Conservation (phyloP, 2,329 filamentous ascomycete genomes). For the Chaetothyriales sp. region DNA sequence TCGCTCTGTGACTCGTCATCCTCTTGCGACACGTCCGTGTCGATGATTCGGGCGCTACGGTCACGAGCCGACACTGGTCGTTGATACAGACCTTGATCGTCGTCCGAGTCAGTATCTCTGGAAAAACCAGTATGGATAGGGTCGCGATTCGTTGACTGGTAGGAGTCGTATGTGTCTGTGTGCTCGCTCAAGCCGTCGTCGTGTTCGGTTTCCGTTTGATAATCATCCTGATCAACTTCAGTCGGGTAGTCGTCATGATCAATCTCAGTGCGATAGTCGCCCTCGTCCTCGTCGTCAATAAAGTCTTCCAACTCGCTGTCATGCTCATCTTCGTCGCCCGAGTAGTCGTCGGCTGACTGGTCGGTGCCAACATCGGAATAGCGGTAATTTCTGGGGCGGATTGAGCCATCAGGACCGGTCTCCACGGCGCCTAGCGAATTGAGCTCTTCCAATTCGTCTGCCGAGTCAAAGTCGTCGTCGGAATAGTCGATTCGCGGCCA, state of each 20-base stretch:
- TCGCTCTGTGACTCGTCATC: slow-evolving; percentile 1
- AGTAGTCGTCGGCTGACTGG: slow-evolving; percentile 6
- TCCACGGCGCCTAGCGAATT: not conserved
- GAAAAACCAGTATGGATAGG: not conserved
- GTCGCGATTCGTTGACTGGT: not conserved
- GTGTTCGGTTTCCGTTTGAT: not conserved
- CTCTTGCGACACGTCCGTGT: not conserved
- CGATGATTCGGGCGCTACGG: not conserved
- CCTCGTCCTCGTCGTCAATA: slow-evolving; percentile 10
- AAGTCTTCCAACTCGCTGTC: slow-evolving; percentile 13
- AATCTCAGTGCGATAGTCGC: slow-evolving; percentile 5
- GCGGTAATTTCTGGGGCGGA: not conserved
- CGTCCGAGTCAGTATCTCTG: not conserved
- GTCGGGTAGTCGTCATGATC: not conserved
- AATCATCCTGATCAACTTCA: not conserved
- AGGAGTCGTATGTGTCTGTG: not conserved
- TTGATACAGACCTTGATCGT: not conserved
- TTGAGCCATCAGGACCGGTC: not conserved
- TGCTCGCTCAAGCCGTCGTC: not conserved
- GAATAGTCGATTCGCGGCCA: slow-evolving; percentile 15
- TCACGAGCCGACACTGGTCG: not conserved
- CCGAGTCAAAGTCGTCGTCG: not conserved
- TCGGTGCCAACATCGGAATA: slow-evolving; percentile 6
- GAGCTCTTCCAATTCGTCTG: not conserved
- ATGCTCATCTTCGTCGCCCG: slow-evolving; percentile 4